Evolutionary conservation across 148 eudicot species (phyloP), one percentile per base, ranked within the genome.

Genomic region (Camellia japonica): DNA sequence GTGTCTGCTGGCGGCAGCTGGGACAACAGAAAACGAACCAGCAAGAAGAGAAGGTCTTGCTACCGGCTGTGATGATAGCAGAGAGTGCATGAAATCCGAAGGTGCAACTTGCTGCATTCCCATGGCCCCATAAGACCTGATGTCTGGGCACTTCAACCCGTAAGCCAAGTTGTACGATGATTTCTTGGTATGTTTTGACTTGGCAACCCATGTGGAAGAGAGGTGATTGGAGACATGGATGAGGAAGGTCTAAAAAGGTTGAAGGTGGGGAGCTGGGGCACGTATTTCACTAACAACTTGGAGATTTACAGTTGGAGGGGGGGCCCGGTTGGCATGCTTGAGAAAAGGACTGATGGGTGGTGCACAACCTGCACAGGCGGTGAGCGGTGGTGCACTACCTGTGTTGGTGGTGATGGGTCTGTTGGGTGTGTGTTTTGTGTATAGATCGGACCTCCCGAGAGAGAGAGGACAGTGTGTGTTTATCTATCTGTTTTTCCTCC

Each of bases 191-290:
- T 9, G 3, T 75, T 87, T 10, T 70, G 83, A 68, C 77, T 64
- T 23, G 80, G 66, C 51, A 79, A 59, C 59, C 77, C 60, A 19
- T 61, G 78, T 54, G 71, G 20, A 4, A 43, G 74, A 18, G 84
- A 66, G 18, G 84, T 77, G 73, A 66, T 71, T 10, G 83, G 66
- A 62, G 91, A 62, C 42, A 52, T 18, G 12, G 84, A 63, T 18
- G 67, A 9, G 58, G 85, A 62, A 12, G 87, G 71, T 73, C 82
- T 84, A n/a, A 77, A 82, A 87, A 59, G 84, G 74, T 52, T 84
- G 94, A 66, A 88, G 85, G 71, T 91, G 93, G 46, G 94, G 93
- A 68, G 87, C 86, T 23, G 84, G 86, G 73, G 87, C 85, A 67
- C 85, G 92, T 41, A 82, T 64, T 75, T 88, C 87, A 76, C 86